Evolutionary conservation across 306 rosid species (phyloP), one percentile per base, ranked within the genome.

Genomic region (Quercus engelmannii): DNA sequence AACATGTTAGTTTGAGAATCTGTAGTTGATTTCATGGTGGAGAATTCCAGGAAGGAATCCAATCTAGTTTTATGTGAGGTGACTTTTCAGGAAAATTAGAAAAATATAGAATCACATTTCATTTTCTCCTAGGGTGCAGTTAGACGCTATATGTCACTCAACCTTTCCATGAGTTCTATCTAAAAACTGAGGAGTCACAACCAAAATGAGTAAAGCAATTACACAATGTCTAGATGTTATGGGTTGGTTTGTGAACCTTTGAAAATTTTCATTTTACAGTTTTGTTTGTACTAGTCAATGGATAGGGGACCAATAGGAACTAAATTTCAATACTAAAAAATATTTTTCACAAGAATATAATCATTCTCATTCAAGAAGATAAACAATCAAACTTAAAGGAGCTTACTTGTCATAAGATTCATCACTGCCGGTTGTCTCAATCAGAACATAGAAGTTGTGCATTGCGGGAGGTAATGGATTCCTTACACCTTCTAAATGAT

Each of bases 361-460:
- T 14, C 74, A 5, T n/a, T 70, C 52, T 63, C 38, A 67, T 43
- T 23, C 73, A 82, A 67, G 76, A 70, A 54, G 43, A 38, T 3
- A 26, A 71, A 72, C 13, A 41, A 68, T 5, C 26, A 61, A 79
- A 75, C 18, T 73, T 35, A 28, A 68, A 80, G 78, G 80, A 73
- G 23, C 73, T 76, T 78, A 95, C 99, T 81, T 91, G 88, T 92
- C 95, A 74, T 75, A 87, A 81, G 96, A 80, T 85, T 92, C 98
- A 85, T 91, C 90, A 83, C 92, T 91, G 88, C 99, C 98, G 0
- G 98, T 92, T 52, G 98, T 95, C 89, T 95, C 98, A 52, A 95
- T 91, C 86, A 95, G 77, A 79, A 95, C 90, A 86, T 92, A 95
- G 46, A 92, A 92, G 86, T 90, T 83, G 85, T 92, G 92, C 84